Evolutionary conservation across 495 filamentous ascomycete species (phyloP).

Genomic region (Pseudoneurospora amorphoporcata): DNA sequence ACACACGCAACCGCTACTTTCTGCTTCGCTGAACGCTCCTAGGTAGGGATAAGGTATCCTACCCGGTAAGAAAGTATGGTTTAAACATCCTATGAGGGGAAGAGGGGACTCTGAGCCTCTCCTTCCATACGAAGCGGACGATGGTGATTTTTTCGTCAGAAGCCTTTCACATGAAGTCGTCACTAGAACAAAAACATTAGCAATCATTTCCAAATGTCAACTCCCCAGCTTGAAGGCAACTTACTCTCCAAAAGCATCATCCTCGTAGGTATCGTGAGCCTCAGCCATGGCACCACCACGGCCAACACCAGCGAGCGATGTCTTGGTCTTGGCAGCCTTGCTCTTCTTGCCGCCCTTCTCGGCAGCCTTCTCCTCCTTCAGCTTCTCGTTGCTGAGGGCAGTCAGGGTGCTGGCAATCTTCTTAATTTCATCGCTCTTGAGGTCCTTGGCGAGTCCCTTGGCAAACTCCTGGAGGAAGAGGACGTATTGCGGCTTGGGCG

Average conservation of each 20-base stretch:
- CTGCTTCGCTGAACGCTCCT: neutral
- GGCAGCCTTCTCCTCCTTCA: conserved; percentile 93
- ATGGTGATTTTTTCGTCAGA: neutral
- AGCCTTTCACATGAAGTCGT: conserved; percentile 42
- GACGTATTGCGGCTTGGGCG: conserved; percentile 83
- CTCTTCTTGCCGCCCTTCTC: conserved; percentile 95
- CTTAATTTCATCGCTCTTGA: conserved; percentile 86
- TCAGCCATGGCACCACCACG: conserved; percentile 48
- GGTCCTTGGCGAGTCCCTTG: conserved; percentile 78
- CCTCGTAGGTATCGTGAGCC: conserved; percentile 66
- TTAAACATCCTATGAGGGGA: neutral
- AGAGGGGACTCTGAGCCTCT: neutral
- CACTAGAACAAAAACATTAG: conserved; percentile 23
- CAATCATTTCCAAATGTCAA: neutral
- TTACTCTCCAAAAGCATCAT: conserved; percentile 67
- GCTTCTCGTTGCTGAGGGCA: conserved; percentile 88
- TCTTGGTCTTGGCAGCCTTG: conserved; percentile 92
- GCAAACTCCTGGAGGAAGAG: conserved; percentile 85
- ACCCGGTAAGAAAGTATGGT: neutral
- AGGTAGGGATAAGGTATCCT: neutral
- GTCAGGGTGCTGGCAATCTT: conserved; percentile 81
- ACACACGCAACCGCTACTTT: neutral
- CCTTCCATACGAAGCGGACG: neutral
- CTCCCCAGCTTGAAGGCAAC: conserved; percentile 19
- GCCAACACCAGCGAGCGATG: conserved; percentile 55